Conservation (phyloP, 768 basidiomycete species). For the Boletus reticuloceps region DNA sequence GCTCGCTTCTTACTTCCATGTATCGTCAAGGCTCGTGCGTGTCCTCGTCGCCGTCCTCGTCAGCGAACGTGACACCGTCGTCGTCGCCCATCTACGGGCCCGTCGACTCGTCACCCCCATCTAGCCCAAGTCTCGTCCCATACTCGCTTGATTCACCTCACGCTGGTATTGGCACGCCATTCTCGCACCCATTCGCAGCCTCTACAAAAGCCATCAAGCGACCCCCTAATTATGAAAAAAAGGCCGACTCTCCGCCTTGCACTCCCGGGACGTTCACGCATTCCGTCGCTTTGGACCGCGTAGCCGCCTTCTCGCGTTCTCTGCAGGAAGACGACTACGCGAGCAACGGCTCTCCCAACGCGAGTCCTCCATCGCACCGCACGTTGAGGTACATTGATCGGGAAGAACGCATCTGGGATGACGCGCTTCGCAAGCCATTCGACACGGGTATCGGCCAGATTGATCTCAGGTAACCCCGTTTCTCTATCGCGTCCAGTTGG, state of each 20-base stretch:
- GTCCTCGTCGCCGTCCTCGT: conserved; percentile 10
- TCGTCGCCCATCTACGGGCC: conserved; percentile 45
- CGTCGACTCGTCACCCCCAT: conserved; percentile 37
- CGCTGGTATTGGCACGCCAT: background rate
- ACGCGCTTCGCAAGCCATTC: conserved; percentile 41
- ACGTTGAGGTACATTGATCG: conserved; percentile 23
- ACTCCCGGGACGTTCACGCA: conserved; percentile 21
- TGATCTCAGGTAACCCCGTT: conserved; percentile 49
- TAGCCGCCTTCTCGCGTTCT: conserved; percentile 13
- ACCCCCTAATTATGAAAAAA: conserved; percentile 47
- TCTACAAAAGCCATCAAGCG: conserved; percentile 47
- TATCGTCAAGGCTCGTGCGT: background rate
- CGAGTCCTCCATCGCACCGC: conserved; percentile 8
- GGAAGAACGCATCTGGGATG: conserved; percentile 47
- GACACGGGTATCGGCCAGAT: conserved; percentile 50
- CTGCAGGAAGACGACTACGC: conserved; percentile 27
- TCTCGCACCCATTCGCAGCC: conserved; percentile 55
- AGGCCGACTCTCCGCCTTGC: conserved; percentile 16
- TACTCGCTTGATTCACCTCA: conserved; percentile 33
- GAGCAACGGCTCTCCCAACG: conserved; percentile 5
- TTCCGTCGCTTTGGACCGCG: conserved; percentile 14
- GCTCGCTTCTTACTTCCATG: conserved; percentile 6
- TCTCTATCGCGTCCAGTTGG: background rate
- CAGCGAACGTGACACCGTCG: conserved; percentile 42
- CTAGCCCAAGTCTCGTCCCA: conserved; percentile 30